phyloP scores from a whole-genome alignment of 2,329 filamentous ascomycete genomes.

The Scopulariopsis brevicaulis region DNA sequence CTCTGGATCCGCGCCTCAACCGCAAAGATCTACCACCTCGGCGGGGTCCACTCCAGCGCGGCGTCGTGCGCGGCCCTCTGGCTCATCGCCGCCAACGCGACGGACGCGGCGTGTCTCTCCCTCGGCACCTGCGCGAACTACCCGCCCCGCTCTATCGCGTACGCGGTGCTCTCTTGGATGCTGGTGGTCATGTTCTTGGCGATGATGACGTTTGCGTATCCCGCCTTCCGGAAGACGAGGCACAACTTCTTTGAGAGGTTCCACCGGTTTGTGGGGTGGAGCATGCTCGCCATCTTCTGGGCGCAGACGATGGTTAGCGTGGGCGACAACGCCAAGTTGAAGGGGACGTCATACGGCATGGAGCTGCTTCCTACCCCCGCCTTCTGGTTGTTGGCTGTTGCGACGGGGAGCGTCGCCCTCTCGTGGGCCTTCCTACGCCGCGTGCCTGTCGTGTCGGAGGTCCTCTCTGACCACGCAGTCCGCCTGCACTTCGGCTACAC shows the following conservation, averaged over 20 bases:
- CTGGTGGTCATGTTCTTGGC: slow-evolving; percentile 43
- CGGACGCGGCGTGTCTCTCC: slow-evolving; percentile 18
- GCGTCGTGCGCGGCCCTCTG: slow-evolving; percentile 36
- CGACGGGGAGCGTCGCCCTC: slow-evolving; percentile 54
- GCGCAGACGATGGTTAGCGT: slow-evolving; percentile 44
- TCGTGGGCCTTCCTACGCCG: slow-evolving; percentile 65
- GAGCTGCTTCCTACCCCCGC: slow-evolving; percentile 25
- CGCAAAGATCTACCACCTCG: slow-evolving; percentile 40
- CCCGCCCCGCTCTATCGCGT: slow-evolving; percentile 26
- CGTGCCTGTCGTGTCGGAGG: slow-evolving; percentile 52
- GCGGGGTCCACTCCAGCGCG: slow-evolving; percentile 37
- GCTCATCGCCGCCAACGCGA: slow-evolving; percentile 31
- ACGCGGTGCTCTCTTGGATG: slow-evolving; percentile 40
- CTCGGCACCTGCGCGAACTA: slow-evolving; percentile 14
- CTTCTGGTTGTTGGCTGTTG: slow-evolving; percentile 57
- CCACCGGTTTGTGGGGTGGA: slow-evolving; percentile 68
- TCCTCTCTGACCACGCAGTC: slow-evolving; percentile 61
- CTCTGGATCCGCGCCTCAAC: slow-evolving; percentile 33
- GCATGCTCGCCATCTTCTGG: slow-evolving; percentile 54
- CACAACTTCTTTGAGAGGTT: slow-evolving; percentile 62
- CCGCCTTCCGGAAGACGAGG: slow-evolving; percentile 45
- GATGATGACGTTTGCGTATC: slow-evolving; percentile 54
- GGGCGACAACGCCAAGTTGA: slow-evolving; percentile 22
- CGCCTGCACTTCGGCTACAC: slow-evolving; percentile 59
- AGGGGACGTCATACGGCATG: slow-evolving; percentile 17